phyloP scores from a whole-genome alignment of 441 rosid species.

The Hura crepitans region DNA sequence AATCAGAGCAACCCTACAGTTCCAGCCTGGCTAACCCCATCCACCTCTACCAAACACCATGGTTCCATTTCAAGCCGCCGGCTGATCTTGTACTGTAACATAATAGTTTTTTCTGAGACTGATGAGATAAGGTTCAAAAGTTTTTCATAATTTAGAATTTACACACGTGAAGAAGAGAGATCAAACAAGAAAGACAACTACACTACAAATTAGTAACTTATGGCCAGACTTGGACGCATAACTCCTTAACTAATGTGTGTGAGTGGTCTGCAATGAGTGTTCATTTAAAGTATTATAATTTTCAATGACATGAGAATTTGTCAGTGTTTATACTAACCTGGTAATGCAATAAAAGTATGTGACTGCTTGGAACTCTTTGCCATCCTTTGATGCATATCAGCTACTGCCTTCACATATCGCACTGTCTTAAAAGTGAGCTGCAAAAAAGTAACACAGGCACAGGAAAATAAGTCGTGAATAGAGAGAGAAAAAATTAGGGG shows the following conservation, averaged over 20 bases:
- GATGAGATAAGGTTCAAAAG: slow-evolving; percentile 28
- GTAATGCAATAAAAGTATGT: slow-evolving; percentile 97
- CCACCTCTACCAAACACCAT: too few species aligned
- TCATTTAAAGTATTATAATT: slow-evolving; percentile 22
- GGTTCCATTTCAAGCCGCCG: too few species aligned
- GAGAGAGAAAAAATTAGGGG: slow-evolving; percentile 35
- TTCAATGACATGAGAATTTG: slow-evolving; percentile 33
- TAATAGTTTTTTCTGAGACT: slow-evolving; percentile 26
- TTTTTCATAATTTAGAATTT: slow-evolving; percentile 23
- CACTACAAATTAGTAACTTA: slow-evolving; percentile 15
- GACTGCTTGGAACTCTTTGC: slow-evolving; percentile 99
- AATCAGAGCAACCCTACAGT: too few species aligned
- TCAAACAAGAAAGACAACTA: slow-evolving; percentile 15
- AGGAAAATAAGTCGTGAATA: slow-evolving; percentile 13
- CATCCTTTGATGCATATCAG: slow-evolving; percentile 97
- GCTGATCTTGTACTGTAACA: slow-evolving; percentile 24
- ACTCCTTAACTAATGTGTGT: slow-evolving; percentile 23
- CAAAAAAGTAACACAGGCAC: slow-evolving; percentile 26
- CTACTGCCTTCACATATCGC: slow-evolving; percentile 98
- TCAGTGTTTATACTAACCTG: slow-evolving; percentile 52
- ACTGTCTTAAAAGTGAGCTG: slow-evolving; percentile 98
- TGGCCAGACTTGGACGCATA: slow-evolving; percentile 17
- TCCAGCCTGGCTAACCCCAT: too few species aligned
- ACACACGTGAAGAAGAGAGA: slow-evolving; percentile 13
- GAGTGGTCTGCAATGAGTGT: slow-evolving; percentile 14